Evolutionary conservation across 495 filamentous ascomycete species (phyloP), one percentile per base, ranked within the genome.

Genomic region (Jackrogersella multiformis): DNA sequence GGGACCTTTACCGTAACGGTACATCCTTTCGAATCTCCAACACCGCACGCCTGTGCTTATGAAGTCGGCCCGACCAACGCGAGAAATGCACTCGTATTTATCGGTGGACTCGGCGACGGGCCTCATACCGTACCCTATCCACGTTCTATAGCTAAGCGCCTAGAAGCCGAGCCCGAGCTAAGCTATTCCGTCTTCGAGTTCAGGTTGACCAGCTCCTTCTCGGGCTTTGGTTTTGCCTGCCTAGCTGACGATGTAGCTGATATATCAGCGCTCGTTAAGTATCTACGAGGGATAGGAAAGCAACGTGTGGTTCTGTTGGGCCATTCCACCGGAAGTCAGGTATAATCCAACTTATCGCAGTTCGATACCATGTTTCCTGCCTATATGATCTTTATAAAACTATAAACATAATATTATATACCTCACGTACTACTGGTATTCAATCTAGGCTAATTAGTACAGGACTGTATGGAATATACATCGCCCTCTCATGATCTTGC

Each of bases 101-200:
- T 97, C 53, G 89, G 88, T 64, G 94, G 95, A 18, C 85, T 99
- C 41, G 89, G 86, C 46, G 93, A 96, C 79, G 91, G 90, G 16
- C 84, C 93, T 42, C 82, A 87, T 59, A 91, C 89, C 0, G 81
- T 94, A 0, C 86, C 88, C 18, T 78, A 86, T 35, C 80, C 81
- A 13, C 94, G 89, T 80, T 78, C 81, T 2, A 69, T 97, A 20
- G 87, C 87, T 55, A 82, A 87, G 56, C 78, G 85, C 15, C 77
- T 91, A 5, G 81, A 90, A 15, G 80, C 82, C 10, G 87, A 86
- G 2, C 18, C 32, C 0, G 42, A 38, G 30, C 41, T 70, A 16
- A 41, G 56, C 44, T 82, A 74, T 48, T 73, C 78, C 4, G 71
- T 82, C 56, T 84, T 82, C 56, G 80, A 84, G 53, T 68, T 77